phyloP scores from a whole-genome alignment of 2,329 filamentous ascomycete species.

The Microdochium nivale region DNA sequence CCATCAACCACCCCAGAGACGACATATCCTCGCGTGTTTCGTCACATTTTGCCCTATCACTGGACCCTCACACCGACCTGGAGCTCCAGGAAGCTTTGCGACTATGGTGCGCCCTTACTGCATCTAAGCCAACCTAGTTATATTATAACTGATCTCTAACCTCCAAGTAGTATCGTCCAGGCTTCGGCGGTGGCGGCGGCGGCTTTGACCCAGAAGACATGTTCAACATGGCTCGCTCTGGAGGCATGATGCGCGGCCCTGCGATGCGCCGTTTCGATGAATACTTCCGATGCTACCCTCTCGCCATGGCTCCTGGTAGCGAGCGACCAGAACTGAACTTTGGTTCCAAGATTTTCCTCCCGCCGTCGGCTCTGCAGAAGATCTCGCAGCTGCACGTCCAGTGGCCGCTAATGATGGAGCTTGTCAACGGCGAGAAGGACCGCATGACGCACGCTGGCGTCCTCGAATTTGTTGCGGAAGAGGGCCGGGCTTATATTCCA shows the following conservation, averaged over 20 bases:
- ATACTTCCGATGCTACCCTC: slow-evolving; percentile 95
- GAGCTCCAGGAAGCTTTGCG: too few species aligned
- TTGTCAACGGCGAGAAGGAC: slow-evolving; percentile 77
- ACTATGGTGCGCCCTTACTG: too few species aligned
- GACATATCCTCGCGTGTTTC: too few species aligned
- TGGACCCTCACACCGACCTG: too few species aligned
- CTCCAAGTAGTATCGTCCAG: slow-evolving; percentile 22
- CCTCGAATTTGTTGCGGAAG: slow-evolving; percentile 93
- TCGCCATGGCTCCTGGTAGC: slow-evolving; percentile 86
- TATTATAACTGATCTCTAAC: background rate
- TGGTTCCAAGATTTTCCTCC: slow-evolving; percentile 94
- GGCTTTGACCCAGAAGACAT: slow-evolving; percentile 38
- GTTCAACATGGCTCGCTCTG: slow-evolving; percentile 37
- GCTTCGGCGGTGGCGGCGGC: slow-evolving; percentile 35
- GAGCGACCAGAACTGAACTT: slow-evolving; percentile 88
- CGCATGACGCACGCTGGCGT: slow-evolving; percentile 89
- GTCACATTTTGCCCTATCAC: too few species aligned
- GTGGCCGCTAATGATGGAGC: slow-evolving; percentile 94
- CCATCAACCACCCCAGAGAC: too few species aligned
- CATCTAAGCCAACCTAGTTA: too few species aligned
- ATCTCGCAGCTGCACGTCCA: slow-evolving; percentile 92
- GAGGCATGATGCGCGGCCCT: slow-evolving; percentile 32
- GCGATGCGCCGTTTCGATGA: slow-evolving; percentile 81
- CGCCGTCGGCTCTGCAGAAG: slow-evolving; percentile 93
- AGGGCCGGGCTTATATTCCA: slow-evolving; percentile 91